Base-by-base conservation (phyloP, 2,329 filamentous ascomycete species). In the Aurifilum marmelostoma region DNA sequence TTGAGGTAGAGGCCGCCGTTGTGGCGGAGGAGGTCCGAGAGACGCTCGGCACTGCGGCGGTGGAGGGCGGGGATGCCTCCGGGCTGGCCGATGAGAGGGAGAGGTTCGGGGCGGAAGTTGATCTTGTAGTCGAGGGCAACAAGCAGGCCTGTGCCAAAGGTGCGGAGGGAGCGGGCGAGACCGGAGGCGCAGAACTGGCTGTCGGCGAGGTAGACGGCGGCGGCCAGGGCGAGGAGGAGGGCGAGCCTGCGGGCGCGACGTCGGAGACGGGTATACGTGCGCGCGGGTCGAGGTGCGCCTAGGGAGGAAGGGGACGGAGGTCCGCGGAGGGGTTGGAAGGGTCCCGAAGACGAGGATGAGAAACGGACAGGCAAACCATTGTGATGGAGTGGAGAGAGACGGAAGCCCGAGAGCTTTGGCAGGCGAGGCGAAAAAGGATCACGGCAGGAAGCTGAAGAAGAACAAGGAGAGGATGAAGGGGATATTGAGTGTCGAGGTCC, bases 1-100 rank as follows among this genome's bases (percentile, higher is more conserved):
- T 99, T 99, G 77, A 98, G 85, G 77, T 98, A 99, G 24, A 99
- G 81, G 0, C 96, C 96, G 70, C 96, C 95, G 84, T 99, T 99
- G 67, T 88, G 83, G 34, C 92, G 87, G 73, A 98, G 84, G 71
- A 99, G 82, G 39, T 95, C 85, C 71, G 93, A 97, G 50, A 98
- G 82, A 34, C 92, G 86, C 81, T 94, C 89, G 0, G 96, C 96
- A 76, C 92, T 97, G 71, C 96, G 90, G 50, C 86, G 83, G 80
- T 99, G 96, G 64, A 98, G 82, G 69, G 93, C 92, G 56, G 88
- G 85, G 54, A 97, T 90, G 64, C 90, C 88, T 32, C 91, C 93
- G 1, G 66, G 70, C 34, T 61, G 68, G 50, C 77, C 76, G 65
- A 79, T 72, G 16, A 76, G 56, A 0, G 63, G 90, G 67, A 90